Evolutionary conservation across 441 rosid species (phyloP), one percentile per base, ranked within the genome.

Genomic region (Pelargonium cotyledonis): DNA sequence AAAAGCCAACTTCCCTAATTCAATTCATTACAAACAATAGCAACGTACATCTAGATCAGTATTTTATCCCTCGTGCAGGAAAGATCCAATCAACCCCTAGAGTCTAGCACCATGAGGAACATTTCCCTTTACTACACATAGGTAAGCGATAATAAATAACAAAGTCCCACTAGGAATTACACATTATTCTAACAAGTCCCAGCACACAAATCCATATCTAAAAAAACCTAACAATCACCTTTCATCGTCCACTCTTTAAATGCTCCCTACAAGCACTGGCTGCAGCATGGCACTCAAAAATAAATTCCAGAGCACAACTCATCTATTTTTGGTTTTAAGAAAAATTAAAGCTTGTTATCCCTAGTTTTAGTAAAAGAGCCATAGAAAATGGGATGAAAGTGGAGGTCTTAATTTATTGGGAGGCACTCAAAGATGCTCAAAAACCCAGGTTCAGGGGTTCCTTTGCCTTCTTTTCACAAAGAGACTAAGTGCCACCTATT

Each of bases 31-130:
- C 38, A 5, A 18, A 16, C 40, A 19, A 58, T 14, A 38, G 61
- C 61, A 69, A 10, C 51, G 9, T 57, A 61, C 8, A 46, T 23
- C 44, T 47, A 47, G 49, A 16, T 60, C 19, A 18, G 44, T 10
- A 64, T 16, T 65, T 53, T 65, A 69, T 68, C 73, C 11, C 26
- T 64, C 43, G 31, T n/a, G 23, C 35, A 10, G 53, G 53, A 46
- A 55, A 65, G 47, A 57, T 68, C 76, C 70, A 64, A 60, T 67
- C 26, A 68, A 46, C 41, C 63, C 49, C 64, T n/a, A n/a, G 16
- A 61, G 53, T 51, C 14, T 23, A 31, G 38, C 38, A 31, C 38
- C 38, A 31, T 31, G 38, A 31, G 38, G 38, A 73, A 21, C 66
- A 67, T 65, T 2, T 9, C 77, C 66, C 70, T 68, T 55, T 19